Base-by-base conservation (phyloP, 148 eudicot species). In the Drosera capensis region DNA sequence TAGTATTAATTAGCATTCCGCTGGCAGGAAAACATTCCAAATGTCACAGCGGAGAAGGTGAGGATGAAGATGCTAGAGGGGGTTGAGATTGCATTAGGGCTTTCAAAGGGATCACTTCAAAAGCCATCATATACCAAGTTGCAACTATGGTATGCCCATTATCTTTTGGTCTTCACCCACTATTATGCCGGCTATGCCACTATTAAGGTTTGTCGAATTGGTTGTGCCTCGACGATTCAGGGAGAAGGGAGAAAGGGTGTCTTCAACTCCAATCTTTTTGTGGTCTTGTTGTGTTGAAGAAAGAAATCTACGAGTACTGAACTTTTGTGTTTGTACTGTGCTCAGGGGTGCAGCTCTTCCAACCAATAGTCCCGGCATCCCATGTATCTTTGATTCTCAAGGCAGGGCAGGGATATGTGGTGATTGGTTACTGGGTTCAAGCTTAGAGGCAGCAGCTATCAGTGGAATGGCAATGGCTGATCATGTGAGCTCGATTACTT, bases 281-380 rank as follows among this genome's bases (percentile, higher is more conserved):
- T n/a, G n/a, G n/a, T n/a, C n/a, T n/a, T n/a, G n/a, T n/a, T n/a
- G n/a, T n/a, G n/a, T n/a, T n/a, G n/a, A n/a, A n/a, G n/a, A n/a
- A n/a, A n/a, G n/a, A n/a, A n/a, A n/a, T n/a, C n/a, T n/a, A n/a
- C n/a, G n/a, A n/a, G n/a, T n/a, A n/a, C n/a, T n/a, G n/a, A n/a
- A n/a, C n/a, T n/a, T n/a, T n/a, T n/a, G n/a, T n/a, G n/a, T n/a
- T n/a, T n/a, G n/a, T n/a, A n/a, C n/a, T n/a, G n/a, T n/a, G n/a
- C n/a, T n/a, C n/a, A 88, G 97, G 97, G 97, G 97, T 62, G 97
- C 97, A 49, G 97, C 94, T 62, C 97, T 88, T 75, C 97, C 97
- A 41, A 88, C 80, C 17, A 88, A 88, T 69, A 77, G 77, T 29
- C 97, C 94, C n/a, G 73, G 71, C 37, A 47, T 78, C 40, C 94